Conservation (phyloP, 768 basidiomycete species). For the Phlegmacium glaucopus region DNA sequence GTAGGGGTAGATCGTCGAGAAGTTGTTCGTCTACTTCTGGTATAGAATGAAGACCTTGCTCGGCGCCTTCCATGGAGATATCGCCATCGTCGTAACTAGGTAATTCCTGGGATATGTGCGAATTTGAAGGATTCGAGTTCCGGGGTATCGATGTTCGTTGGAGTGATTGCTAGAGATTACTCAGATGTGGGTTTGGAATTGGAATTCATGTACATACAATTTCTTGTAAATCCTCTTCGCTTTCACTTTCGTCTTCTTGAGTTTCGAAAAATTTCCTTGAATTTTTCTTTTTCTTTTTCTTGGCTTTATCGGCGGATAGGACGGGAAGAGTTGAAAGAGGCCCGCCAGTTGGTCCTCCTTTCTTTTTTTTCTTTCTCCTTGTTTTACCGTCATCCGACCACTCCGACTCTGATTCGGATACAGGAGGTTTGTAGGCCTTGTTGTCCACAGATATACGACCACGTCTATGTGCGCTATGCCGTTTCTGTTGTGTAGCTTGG, state of each 20-base stretch:
- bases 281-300: constrained; percentile 47
- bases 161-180: constrained; percentile 22
- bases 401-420: constrained; percentile 64
- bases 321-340: constrained; percentile 66
- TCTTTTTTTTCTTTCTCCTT: constrained; percentile 54
- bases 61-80: constrained; percentile 39
- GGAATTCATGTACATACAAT: constrained; percentile 20
- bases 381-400: constrained; percentile 49
- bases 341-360: constrained; percentile 49
- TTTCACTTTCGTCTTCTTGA: constrained; percentile 46
- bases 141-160: constrained; percentile 30
- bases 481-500: constrained; percentile 35
- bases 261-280: constrained; percentile 41
- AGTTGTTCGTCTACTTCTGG: constrained; percentile 58
- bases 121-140: constrained; percentile 22
- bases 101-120: constrained; percentile 41
- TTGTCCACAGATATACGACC: constrained; percentile 74
- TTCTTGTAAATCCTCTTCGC: constrained; percentile 41
- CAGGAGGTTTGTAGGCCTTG: constrained; percentile 73
- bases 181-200: constrained; percentile 14
- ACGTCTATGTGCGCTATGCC: constrained; percentile 34
- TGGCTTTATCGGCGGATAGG: constrained; percentile 61
- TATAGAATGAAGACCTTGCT: constrained; percentile 59
- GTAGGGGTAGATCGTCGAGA: constrained; percentile 20
- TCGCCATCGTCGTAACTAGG: constrained; percentile 27